Percentiles rank a stretch among this genome's conserved stretches.
These are phyloP conservation scores for Xylaria sp. DNA, from an alignment of 2,329 filamentous ascomycete species.

Conservation along the genomic window DNA sequence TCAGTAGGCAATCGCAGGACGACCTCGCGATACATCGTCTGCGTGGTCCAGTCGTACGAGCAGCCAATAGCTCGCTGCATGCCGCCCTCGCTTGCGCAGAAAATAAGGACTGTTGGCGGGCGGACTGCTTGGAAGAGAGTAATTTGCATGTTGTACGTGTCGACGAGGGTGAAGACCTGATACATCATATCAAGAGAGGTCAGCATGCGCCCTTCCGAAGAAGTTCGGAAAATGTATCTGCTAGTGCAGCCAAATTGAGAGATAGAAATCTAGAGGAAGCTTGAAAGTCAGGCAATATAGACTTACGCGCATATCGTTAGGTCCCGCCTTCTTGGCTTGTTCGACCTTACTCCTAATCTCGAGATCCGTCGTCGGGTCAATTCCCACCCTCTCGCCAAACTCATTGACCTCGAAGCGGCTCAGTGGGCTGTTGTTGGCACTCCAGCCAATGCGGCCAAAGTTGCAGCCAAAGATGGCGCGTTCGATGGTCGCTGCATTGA, in stretches of 20 bases:
- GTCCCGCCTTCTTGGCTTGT: neutral
- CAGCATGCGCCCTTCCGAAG: neutral
- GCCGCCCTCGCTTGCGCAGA: conserved; percentile 16
- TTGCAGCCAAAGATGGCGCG: neutral
- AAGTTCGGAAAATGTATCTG: no score
- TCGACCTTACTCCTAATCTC: neutral
- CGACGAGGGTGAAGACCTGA: conserved; percentile 13
- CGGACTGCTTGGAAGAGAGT: conserved; percentile 10
- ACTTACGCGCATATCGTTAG: neutral
- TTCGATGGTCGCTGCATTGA: neutral
- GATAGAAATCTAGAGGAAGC: no score
- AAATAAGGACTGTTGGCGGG: conserved; percentile 9
- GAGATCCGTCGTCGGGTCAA: neutral
- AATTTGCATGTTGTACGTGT: conserved; percentile 12
- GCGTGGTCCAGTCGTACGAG: conserved; percentile 17
- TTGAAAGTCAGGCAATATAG: no score
- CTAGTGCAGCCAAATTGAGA: no score
- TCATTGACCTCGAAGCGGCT: neutral
- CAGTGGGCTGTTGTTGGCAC: neutral
- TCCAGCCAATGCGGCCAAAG: neutral
- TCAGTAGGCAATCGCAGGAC: conserved; percentile 17
- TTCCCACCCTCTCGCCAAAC: neutral
- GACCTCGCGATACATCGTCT: conserved; percentile 8
- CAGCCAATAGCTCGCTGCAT: conserved; percentile 19
- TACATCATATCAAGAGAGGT: neutral